Base-by-base conservation (phyloP, 331 rosid species). In the Saraca asoca region DNA sequence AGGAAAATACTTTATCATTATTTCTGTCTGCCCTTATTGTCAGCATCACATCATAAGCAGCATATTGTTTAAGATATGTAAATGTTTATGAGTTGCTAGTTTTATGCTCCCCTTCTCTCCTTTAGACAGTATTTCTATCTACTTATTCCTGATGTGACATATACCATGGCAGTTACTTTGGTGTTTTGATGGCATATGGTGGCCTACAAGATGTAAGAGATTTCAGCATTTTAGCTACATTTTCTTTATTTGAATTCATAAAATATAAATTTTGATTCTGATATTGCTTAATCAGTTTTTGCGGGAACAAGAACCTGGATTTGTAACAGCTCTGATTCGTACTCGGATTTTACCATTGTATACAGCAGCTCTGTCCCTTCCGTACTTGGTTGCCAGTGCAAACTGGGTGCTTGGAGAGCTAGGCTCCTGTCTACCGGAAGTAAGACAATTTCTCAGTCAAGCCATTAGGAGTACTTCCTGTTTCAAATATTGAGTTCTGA, bases 351-450 rank as follows among this genome's bases (percentile, higher is more conserved):
- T 91, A 55, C 96, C 97, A 41, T 70, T 91, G 64, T 91, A 88
- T 79, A 67, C 68, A 2, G 48, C 71, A 31, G 68, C 83, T 57
- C 63, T 51, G 63, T 49, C 77, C 77, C 59, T 58, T 64, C 97
- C 95, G 10, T 82, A 76, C 80, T 81, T 91, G 71, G 54, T 88
- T 74, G 97, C 91, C 56, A 79, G 87, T 75, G 95, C 97, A 74
- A 91, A 91, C 78, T 91, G 97, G 97, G 91, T 91, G 51, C 88
- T 91, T 62, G 97, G 97, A 78, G 96, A 91, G 75, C 84, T 88
- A 42, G 94, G 91, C 33, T 76, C 90, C 58, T 91, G 96, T 74
- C 87, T 91, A 58, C 88, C 90, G 38, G 90, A 88, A 75, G 97
- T 91, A 81, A 77, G 86, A 56, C 15, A 58, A 33, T 55, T 72